Evolutionary conservation across 768 basidiomycete genomes (phyloP).

Genomic region (Lenzites betulinus): DNA sequence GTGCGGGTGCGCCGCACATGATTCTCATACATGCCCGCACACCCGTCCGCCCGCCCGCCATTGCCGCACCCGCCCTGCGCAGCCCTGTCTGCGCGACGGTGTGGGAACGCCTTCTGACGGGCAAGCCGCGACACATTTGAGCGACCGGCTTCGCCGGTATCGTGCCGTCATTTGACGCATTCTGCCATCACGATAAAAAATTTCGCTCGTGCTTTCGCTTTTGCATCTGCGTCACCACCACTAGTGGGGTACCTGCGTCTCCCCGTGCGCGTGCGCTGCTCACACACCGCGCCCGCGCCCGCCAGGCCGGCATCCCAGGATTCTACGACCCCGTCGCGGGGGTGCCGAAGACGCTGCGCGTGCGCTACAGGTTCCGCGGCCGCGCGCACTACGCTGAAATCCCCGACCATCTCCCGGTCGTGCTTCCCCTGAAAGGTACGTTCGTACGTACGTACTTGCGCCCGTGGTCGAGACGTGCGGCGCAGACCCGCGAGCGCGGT

Average conservation of each 20-base stretch:
- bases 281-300: not conserved
- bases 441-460: too few species aligned
- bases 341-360: conserved; percentile 64
- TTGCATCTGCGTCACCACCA: too few species aligned
- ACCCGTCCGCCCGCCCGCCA: not conserved
- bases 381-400: conserved; percentile 77
- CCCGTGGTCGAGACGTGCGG: too few species aligned
- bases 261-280: not conserved
- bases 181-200: conserved; percentile 12
- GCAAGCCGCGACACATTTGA: not conserved
- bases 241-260: too few species aligned
- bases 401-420: conserved; percentile 64
- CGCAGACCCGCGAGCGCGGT: not conserved
- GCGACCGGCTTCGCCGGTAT: conserved; percentile 12
- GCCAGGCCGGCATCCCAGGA: conserved; percentile 71
- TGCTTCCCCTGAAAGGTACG: conserved; percentile 77
- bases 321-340: conserved; percentile 85
- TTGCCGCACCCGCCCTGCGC: not conserved
- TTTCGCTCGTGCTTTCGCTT: too few species aligned
- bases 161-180: conserved; percentile 10
- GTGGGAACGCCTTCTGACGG: not conserved
- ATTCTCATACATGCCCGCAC: too few species aligned
- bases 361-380: conserved; percentile 78
- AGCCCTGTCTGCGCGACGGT: not conserved
- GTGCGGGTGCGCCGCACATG: not conserved